phyloP scores from a whole-genome alignment of 495 filamentous ascomycete species.

The Penicillium verhagenii region DNA sequence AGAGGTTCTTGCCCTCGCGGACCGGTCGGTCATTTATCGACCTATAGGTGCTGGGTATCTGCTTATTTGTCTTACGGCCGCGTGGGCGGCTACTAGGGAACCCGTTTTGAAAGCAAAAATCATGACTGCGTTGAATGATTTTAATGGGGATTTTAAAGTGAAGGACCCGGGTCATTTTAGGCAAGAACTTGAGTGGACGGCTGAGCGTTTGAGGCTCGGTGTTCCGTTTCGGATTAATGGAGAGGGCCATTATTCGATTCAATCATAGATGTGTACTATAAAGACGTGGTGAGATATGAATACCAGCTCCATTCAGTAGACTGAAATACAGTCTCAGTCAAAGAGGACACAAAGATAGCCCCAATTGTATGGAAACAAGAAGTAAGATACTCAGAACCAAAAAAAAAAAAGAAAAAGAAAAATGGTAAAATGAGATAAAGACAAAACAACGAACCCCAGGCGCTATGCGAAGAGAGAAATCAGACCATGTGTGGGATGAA shows the following conservation, averaged over 20 bases:
- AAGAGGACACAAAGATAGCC: conserved; percentile 13
- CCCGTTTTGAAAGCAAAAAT: conserved; percentile 12
- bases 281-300: not conserved
- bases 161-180: not conserved
- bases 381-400: conserved; percentile 4
- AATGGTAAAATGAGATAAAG: conserved; percentile 4
- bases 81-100: conserved; percentile 30
- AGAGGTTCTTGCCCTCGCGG: conserved; percentile 31
- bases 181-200: conserved; percentile 9
- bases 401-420: conserved; percentile 7
- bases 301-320: too few species aligned
- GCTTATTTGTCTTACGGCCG: conserved; percentile 24
- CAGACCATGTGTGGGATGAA: conserved; percentile 30
- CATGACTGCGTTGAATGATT: conserved; percentile 23
- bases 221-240: conserved; percentile 1
- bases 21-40: conserved; percentile 23
- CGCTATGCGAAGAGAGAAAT: conserved; percentile 44
- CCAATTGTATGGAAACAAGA: conserved; percentile 6
- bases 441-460: conserved; percentile 32
- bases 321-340: too few species aligned
- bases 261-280: not conserved
- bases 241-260: not conserved
- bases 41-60: conserved; percentile 38
- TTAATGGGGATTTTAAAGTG: conserved; percentile 26
- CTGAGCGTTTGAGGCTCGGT: conserved; percentile 16